Evolutionary conservation across 1,139 yeast species (phyloP).

Genomic region (Pichia sp.): DNA sequence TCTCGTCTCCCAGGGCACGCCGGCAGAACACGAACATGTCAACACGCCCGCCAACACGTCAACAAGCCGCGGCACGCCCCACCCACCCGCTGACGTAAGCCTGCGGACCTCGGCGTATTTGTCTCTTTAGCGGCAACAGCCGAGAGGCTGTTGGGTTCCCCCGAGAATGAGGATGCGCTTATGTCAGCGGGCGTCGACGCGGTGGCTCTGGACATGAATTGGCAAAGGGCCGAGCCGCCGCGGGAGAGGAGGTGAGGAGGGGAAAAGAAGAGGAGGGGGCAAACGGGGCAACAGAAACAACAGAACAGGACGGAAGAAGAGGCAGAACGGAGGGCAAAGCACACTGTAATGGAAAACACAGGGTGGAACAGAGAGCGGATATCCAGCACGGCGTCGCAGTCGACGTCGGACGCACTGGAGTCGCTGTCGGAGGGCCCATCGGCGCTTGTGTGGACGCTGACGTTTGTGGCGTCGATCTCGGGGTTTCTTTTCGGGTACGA

Average conservation of each 20-base stretch:
- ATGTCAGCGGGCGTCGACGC: too few relatives aligned
- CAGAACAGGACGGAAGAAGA: neutral
- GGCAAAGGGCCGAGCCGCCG: too few relatives aligned
- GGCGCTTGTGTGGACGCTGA: conserved; percentile 23
- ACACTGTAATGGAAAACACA: neutral
- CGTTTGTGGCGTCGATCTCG: conserved; percentile 41
- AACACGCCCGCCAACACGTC: neutral
- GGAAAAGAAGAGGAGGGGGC: too few relatives aligned
- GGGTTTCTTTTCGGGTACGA: conserved; percentile 64
- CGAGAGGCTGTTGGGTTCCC: too few relatives aligned
- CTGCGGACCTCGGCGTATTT: too few relatives aligned
- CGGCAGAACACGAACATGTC: neutral
- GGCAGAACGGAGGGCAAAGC: neutral
- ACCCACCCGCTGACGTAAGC: neutral
- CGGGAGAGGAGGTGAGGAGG: too few relatives aligned
- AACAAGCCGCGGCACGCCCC: neutral
- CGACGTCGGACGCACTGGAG: conserved; percentile 9
- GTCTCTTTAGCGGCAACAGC: too few relatives aligned
- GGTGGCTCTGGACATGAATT: too few relatives aligned
- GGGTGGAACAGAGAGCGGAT: neutral
- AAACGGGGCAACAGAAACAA: too few relatives aligned
- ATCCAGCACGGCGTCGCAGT: conserved; percentile 9
- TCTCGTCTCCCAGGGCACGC: neutral
- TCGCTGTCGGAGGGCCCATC: conserved; percentile 20
- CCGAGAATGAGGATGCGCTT: too few relatives aligned